phyloP scores from a whole-genome alignment of 2,329 filamentous ascomycete species.

The Colletotrichum sp. region DNA sequence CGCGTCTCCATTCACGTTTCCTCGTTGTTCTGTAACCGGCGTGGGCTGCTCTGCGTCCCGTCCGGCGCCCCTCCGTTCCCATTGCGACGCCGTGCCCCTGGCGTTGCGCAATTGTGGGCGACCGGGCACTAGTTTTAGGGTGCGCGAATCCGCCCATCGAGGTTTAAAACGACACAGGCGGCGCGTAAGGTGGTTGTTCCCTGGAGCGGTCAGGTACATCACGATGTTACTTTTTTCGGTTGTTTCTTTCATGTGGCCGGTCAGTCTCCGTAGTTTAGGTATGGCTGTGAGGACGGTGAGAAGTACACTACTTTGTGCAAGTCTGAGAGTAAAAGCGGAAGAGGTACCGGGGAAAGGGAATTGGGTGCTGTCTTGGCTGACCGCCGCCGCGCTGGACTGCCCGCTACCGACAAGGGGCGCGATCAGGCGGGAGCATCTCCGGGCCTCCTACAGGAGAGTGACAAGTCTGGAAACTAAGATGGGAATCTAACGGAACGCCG shows the following conservation, averaged over 20 bases:
- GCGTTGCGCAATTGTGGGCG: slow-evolving; percentile 15
- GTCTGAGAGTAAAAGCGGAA: background rate
- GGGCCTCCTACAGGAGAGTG: background rate
- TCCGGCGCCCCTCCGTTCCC: background rate
- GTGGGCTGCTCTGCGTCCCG: background rate
- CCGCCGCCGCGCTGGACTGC: background rate
- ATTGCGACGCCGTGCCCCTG: slow-evolving; percentile 18
- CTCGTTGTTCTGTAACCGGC: background rate
- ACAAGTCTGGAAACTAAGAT: background rate
- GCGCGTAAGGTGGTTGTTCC: background rate
- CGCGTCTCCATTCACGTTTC: slow-evolving; percentile 1
- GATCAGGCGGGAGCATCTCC: background rate
- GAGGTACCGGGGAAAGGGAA: background rate
- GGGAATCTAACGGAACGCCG: background rate
- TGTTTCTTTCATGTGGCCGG: background rate
- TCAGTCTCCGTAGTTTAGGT: background rate
- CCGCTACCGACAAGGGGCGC: background rate
- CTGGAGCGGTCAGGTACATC: background rate
- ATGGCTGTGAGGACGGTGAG: background rate
- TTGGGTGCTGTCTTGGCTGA: background rate
- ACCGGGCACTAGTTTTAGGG: background rate
- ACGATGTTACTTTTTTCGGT: background rate
- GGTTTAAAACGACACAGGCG: background rate
- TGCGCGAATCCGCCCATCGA: slow-evolving; percentile 1
- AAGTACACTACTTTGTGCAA: background rate